phyloP scores from a whole-genome alignment of 2,329 filamentous ascomycete species.

The Rugonectria rugulosa region DNA sequence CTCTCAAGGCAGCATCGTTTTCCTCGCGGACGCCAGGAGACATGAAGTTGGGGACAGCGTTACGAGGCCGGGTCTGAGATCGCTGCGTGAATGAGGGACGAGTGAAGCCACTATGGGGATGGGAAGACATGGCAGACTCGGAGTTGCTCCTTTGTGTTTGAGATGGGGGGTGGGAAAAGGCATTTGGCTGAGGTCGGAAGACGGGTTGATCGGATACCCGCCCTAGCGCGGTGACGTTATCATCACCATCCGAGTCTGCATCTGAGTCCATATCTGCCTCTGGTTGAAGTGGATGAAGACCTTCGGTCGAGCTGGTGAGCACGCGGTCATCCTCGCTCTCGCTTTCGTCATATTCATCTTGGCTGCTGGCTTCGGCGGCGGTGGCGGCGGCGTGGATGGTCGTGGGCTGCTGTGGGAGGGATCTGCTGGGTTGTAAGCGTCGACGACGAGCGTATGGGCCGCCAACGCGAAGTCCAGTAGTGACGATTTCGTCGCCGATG shows the following conservation, averaged over 20 bases:
- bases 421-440: constrained; percentile 48
- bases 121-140: constrained; percentile 56
- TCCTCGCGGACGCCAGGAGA: constrained; percentile 82
- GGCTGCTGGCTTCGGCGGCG: constrained; percentile 71
- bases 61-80: constrained; percentile 56
- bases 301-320: constrained; percentile 66
- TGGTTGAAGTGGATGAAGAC: constrained; percentile 49
- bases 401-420: constrained; percentile 50
- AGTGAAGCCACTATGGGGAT: constrained; percentile 59
- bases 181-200: constrained; percentile 91
- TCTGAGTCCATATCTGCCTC: constrained; percentile 55
- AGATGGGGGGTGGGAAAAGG: constrained; percentile 83
- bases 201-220: constrained; percentile 57
- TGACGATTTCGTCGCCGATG: constrained; percentile 87
- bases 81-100: constrained; percentile 59
- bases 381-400: constrained; percentile 51
- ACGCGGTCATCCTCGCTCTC: constrained; percentile 86
- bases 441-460: constrained; percentile 69
- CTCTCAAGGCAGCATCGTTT: constrained; percentile 90
- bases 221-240: constrained; percentile 84
- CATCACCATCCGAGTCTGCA: constrained; percentile 70
- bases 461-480: constrained; percentile 82
- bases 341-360: constrained; percentile 91
- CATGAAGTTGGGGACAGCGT: constrained; percentile 66
- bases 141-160: constrained; percentile 58